Conservation (phyloP, 2,329 filamentous ascomycete species). For the Exserohilum turcica region DNA sequence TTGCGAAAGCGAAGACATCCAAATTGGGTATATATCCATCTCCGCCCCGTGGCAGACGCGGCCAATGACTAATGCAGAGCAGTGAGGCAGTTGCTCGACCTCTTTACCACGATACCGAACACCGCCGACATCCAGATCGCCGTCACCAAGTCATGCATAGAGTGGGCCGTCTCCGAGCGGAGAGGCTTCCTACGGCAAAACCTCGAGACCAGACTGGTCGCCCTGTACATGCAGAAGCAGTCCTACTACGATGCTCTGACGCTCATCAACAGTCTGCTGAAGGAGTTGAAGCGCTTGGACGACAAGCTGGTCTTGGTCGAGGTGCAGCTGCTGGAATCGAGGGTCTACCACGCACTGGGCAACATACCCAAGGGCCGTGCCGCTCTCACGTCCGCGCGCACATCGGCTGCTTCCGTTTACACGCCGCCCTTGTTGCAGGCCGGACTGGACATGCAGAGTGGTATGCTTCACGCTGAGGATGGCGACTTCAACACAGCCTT, state of each 20-base stretch:
- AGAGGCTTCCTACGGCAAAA: slow-evolving; percentile 97
- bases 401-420: slow-evolving; percentile 95
- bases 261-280: slow-evolving; percentile 93
- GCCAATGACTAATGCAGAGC: slow-evolving; percentile 16
- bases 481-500: slow-evolving; percentile 99
- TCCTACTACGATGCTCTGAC: slow-evolving; percentile 96
- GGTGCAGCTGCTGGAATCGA: slow-evolving; percentile 94
- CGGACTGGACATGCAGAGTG: slow-evolving; percentile 97
- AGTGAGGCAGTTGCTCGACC: slow-evolving; percentile 96
- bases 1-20: slow-evolving; percentile 98
- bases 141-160: slow-evolving; percentile 98
- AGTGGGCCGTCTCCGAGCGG: slow-evolving; percentile 95
- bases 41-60: no score
- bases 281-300: slow-evolving; percentile 95
- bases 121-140: slow-evolving; percentile 91
- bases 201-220: slow-evolving; percentile 92
- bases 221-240: slow-evolving; percentile 95
- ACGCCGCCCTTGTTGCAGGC: slow-evolving; percentile 94
- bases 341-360: slow-evolving; percentile 95
- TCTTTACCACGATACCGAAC: slow-evolving; percentile 92
- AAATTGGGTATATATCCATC: slow-evolving; percentile 76
- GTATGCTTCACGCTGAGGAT: slow-evolving; percentile 98
- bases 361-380: slow-evolving; percentile 96
- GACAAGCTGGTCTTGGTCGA: slow-evolving; percentile 98
- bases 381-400: slow-evolving; percentile 90